A percentile compares a stretch with the other conserved stretches of the same genome.
These are phyloP conservation scores for Angophora floribunda DNA, from an alignment of 345 rosid species.

Conservation along the genomic window DNA sequence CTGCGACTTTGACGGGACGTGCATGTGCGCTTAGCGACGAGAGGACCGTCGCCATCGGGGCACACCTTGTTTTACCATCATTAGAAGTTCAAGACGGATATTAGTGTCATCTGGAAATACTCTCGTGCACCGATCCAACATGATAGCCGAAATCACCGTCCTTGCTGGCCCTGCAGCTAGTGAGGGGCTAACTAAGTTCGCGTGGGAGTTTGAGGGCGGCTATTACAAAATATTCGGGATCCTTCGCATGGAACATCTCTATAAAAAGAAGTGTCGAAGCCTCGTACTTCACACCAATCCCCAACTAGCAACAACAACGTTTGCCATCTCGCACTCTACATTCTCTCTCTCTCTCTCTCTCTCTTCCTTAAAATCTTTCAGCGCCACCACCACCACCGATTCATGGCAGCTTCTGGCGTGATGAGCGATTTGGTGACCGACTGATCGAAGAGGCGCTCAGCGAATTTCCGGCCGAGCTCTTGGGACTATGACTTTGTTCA, in stretches of 20 bases:
- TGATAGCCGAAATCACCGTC: too few species aligned
- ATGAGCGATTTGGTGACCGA: background rate
- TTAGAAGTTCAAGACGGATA: too few species aligned
- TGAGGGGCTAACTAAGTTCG: too few species aligned
- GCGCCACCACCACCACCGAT: background rate
- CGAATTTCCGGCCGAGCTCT: background rate
- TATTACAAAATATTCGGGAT: background rate
- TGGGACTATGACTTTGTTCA: slow-evolving; percentile 1
- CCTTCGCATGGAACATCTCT: background rate
- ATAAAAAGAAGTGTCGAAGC: background rate
- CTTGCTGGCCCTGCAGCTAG: too few species aligned
- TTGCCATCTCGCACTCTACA: background rate
- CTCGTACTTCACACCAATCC: background rate
- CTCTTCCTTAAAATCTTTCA: background rate
- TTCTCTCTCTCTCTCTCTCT: background rate
- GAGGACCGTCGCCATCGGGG: background rate
- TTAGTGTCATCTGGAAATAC: too few species aligned
- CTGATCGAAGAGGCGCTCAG: background rate
- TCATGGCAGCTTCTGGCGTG: background rate
- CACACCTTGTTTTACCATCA: background rate
- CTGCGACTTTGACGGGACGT: background rate
- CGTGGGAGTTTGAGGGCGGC: background rate
- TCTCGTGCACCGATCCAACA: too few species aligned
- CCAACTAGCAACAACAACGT: background rate
- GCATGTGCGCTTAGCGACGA: background rate